Evolutionary conservation across 1,284 basidiomycete genomes (phyloP).

Genomic region (Ganoderma boninense): DNA sequence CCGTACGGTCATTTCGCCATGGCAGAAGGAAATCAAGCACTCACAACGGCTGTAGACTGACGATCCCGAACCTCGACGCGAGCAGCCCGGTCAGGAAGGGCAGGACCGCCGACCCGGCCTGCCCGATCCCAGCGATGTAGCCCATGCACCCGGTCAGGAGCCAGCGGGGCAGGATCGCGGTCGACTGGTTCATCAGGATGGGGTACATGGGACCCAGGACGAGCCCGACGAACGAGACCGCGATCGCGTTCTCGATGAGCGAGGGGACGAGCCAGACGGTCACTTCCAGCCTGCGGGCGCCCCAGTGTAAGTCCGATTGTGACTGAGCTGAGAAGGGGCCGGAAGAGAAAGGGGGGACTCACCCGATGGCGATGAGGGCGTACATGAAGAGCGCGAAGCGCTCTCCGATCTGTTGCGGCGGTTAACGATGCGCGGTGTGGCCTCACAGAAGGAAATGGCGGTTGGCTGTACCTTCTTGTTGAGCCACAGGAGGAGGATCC

Average conservation of each 20-base stretch:
- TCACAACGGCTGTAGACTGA: slow-evolving; percentile 65
- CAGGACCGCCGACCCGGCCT: slow-evolving; percentile 71
- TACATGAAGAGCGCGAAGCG: slow-evolving; percentile 61
- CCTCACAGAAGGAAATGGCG: background rate
- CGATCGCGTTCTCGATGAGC: slow-evolving; percentile 65
- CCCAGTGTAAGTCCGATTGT: background rate
- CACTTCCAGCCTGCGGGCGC: slow-evolving; percentile 57
- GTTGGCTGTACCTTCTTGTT: slow-evolving; percentile 56
- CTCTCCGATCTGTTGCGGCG: slow-evolving; percentile 56
- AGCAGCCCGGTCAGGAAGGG: slow-evolving; percentile 73
- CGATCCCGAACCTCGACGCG: slow-evolving; percentile 62
- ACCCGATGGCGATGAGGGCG: slow-evolving; percentile 59
- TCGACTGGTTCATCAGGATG: slow-evolving; percentile 68
- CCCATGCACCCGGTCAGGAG: slow-evolving; percentile 72
- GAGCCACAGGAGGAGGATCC: slow-evolving; percentile 63
- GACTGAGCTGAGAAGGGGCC: background rate
- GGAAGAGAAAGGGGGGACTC: slow-evolving; percentile 28
- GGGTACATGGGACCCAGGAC: slow-evolving; percentile 65
- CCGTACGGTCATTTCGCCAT: slow-evolving; percentile 44
- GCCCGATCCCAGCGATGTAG: slow-evolving; percentile 72
- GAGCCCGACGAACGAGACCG: slow-evolving; percentile 62
- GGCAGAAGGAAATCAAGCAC: slow-evolving; percentile 45
- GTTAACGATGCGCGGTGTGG: too few relatives aligned
- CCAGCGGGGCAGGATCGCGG: slow-evolving; percentile 65
- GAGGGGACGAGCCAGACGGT: slow-evolving; percentile 71